phyloP scores from a whole-genome alignment of 2,329 filamentous ascomycete genomes.

The Cordyceps farinosa region DNA sequence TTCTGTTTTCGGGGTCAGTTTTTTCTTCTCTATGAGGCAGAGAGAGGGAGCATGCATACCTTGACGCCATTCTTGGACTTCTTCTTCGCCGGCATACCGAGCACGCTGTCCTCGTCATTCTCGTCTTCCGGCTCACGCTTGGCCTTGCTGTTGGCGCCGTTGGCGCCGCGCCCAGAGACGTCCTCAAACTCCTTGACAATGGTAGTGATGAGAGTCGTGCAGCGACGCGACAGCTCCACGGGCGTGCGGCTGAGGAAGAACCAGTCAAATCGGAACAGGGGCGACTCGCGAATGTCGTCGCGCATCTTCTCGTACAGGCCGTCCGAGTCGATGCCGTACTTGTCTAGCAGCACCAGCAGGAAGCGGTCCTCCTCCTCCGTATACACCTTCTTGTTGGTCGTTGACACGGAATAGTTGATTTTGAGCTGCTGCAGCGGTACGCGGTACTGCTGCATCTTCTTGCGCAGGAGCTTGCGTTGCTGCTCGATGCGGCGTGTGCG shows the following conservation, averaged over 20 bases:
- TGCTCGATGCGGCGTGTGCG: constrained; percentile 84
- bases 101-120: constrained; percentile 76
- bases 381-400: constrained; percentile 99
- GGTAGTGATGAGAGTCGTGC: constrained; percentile 89
- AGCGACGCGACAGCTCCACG: constrained; percentile 85
- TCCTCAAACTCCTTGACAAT: constrained; percentile 94
- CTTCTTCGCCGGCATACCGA: constrained; percentile 89
- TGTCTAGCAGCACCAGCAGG: constrained; percentile 87
- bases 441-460: constrained; percentile 96
- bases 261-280: constrained; percentile 97
- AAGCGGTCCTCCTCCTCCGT: constrained; percentile 98
- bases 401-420: constrained; percentile 98
- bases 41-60: constrained; percentile 48
- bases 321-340: constrained; percentile 87
- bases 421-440: constrained; percentile 96
- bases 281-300: constrained; percentile 93
- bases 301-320: constrained; percentile 88
- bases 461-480: constrained; percentile 86
- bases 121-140: constrained; percentile 79
- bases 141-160: constrained; percentile 63
- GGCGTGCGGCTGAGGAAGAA: constrained; percentile 96
- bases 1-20: constrained; percentile 55
- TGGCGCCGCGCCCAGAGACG: constrained; percentile 50
- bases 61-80: constrained; percentile 87
- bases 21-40: not conserved